Evolutionary conservation across 345 rosid genomes (phyloP).

Genomic region (Rhodomyrtus tomentosa): DNA sequence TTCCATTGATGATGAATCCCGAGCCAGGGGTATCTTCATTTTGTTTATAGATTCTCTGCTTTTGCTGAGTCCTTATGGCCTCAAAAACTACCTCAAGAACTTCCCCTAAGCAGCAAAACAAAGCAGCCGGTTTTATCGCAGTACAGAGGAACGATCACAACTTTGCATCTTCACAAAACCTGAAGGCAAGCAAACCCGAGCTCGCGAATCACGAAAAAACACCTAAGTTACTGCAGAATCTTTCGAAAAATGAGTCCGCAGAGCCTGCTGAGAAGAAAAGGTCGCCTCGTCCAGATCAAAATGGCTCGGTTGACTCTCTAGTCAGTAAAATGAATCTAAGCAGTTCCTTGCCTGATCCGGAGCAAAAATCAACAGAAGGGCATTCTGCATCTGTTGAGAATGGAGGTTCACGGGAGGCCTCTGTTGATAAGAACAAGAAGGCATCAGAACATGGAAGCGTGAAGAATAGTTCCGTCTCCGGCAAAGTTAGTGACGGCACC

Average conservation of each 20-base stretch:
- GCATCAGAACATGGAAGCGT: slow-evolving; percentile 53
- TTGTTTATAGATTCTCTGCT: neutral
- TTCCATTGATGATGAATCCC: slow-evolving; percentile 8
- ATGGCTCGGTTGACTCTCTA: slow-evolving; percentile 27
- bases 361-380: slow-evolving; percentile 12
- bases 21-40: slow-evolving; percentile 9
- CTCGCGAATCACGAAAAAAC: slow-evolving; percentile 12
- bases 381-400: neutral
- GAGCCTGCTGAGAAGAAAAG: slow-evolving; percentile 36
- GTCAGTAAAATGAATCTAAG: slow-evolving; percentile 24
- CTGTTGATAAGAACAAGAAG: slow-evolving; percentile 52
- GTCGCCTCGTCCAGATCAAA: slow-evolving; percentile 19
- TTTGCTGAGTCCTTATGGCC: slow-evolving; percentile 27
- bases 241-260: slow-evolving; percentile 8
- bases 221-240: slow-evolving; percentile 17
- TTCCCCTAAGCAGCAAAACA: slow-evolving; percentile 26
- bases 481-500: slow-evolving; percentile 61
- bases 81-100: slow-evolving; percentile 28
- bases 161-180: slow-evolving; percentile 23
- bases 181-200: slow-evolving; percentile 4
- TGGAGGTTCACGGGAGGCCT: slow-evolving; percentile 16
- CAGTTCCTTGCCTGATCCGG: slow-evolving; percentile 19
- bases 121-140: slow-evolving; percentile 12
- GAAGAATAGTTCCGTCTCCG: slow-evolving; percentile 67
- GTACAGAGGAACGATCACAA: slow-evolving; percentile 24